Base-by-base conservation (phyloP, 2,329 filamentous ascomycete species). In the Fusarium sp. region DNA sequence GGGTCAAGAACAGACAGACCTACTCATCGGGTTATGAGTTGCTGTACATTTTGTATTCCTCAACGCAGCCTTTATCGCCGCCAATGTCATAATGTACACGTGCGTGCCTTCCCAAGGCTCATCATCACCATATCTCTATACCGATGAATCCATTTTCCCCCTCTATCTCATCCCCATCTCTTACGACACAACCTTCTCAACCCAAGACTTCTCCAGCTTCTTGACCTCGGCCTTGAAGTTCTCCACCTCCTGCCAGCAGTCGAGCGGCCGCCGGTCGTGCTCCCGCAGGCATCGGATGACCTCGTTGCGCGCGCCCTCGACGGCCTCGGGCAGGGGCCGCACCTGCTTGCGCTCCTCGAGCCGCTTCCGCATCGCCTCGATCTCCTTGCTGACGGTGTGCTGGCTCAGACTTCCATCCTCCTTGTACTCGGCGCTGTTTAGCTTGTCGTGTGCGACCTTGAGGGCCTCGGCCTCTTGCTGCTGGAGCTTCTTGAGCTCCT, bases 191-290 rank as follows among this genome's bases (percentile, higher is more conserved):
- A 97, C 91, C 85, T 92, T 94, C 81, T 97, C 93, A 38, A 98
- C 94, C 91, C 97, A 98, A 29, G 88, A 88, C 84, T 91, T 92
- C 89, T 98, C 96, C 84, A 98, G 84, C 85, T 91, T 91, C 77
- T 93, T 91, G 60, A 98, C 95, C 88, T 97, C 94, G 79, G 90
- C 89, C 90, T 95, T 97, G 84, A 98, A 98, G 22, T 87, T 88
- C 86, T 97, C 93, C 27, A 98, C 95, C 89, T 98, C 95, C 84
- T 92, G 89, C 93, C 94, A 98, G 89, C 96, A 98, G 86, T 98
- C 94, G 81, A 98, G 86, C 81, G 96, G 95, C 82, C 95, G 90
- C 74, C 95, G 89, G 84, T 98, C 95, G 83, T 98, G 92, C 80
- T 92, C 88, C 71, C 93, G 88, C 86, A 98, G 86, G 82, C 96